Percentiles rank a stretch among this genome's conserved stretches.
These are phyloP conservation scores for Cercospora zeae-maydis DNA, from an alignment of 2,329 filamentous ascomycete species.

Conservation along the genomic window DNA sequence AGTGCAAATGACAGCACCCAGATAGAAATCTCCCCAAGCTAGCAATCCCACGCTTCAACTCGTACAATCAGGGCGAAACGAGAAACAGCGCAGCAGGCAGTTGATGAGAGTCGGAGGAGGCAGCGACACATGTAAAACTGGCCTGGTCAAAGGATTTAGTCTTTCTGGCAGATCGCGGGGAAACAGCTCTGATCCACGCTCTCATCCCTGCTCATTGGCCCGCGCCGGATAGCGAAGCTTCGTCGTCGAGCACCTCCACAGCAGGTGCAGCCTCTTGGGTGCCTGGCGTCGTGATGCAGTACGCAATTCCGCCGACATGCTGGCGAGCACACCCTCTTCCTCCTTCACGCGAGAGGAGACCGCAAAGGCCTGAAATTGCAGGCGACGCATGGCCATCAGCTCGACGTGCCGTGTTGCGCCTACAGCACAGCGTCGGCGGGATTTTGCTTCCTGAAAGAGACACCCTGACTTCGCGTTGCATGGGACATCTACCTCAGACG, in stretches of 20 bases:
- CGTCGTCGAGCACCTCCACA: not conserved
- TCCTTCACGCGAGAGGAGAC: not conserved
- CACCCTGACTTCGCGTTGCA: not conserved
- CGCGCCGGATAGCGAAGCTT: not conserved
- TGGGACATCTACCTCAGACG: conserved; percentile 6
- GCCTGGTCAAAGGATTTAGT: conserved; percentile 5
- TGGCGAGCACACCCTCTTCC: not conserved
- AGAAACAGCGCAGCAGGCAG: not conserved
- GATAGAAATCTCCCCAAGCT: not conserved
- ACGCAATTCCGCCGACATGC: conserved; percentile 17
- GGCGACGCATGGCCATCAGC: not conserved
- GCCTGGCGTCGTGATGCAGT: conserved; percentile 5
- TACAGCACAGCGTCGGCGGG: not conserved
- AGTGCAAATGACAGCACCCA: not conserved
- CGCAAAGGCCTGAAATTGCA: conserved; percentile 9
- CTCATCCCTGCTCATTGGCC: not conserved
- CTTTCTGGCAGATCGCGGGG: conserved; percentile 11
- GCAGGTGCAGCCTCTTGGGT: not conserved
- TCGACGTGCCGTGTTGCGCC: not conserved
- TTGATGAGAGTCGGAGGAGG: not conserved
- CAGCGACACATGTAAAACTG: not conserved
- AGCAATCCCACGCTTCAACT: not conserved
- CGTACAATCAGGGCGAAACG: not conserved
- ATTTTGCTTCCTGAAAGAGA: conserved; percentile 2
- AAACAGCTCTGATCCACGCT: conserved; percentile 1